Evolutionary conservation across 805 yeast species (phyloP), one percentile per base, ranked within the genome.

Genomic region (Kuraishia cidri): DNA sequence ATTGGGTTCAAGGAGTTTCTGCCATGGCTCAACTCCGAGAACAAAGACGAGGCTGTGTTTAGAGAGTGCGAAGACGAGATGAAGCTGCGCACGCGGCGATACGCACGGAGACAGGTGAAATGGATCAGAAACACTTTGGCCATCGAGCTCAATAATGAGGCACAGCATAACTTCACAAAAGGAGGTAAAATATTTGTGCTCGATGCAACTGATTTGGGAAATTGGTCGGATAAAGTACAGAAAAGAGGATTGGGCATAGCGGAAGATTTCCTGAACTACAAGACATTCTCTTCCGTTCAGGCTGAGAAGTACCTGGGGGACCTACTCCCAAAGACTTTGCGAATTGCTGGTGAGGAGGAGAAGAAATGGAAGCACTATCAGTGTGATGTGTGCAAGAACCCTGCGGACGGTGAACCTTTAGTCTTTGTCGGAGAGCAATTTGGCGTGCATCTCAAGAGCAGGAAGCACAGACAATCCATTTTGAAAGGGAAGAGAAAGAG

Each of bases 1-100:
- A 84, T 90, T 46, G 97, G 97, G 2, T 92, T 84, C 56, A 84
- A 85, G 50, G 95, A 86, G 47, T 86, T 86, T 48, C 48, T 84
- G 24, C 90, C 94, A 2, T 85, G 40, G 37, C 24, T 37, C 9
- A 20, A 30, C 17, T 10, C 26, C 5, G 26, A 28, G 17, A 10
- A 16, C 6, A 40, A 39, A 5, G 43, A 45, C 4, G 38, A 45
- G 4, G 26, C 15, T 5, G 31, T 42, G 11, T 66, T 69, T 33
- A 49, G 49, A 4, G 60, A 56, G 3, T 75, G 90, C 7, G 58
- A 79, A 3, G 80, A 73, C 9, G 64, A 73, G 22, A 92, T 92
- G 97, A 88, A 90, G 50, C 57, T 73, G 0, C 64, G 80, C 26
- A 92, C 98, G 0, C 59, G 95, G 34, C 82, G 79, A 46, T 92